phyloP scores from a whole-genome alignment of 805 yeast species.

The Candida easanensis region DNA sequence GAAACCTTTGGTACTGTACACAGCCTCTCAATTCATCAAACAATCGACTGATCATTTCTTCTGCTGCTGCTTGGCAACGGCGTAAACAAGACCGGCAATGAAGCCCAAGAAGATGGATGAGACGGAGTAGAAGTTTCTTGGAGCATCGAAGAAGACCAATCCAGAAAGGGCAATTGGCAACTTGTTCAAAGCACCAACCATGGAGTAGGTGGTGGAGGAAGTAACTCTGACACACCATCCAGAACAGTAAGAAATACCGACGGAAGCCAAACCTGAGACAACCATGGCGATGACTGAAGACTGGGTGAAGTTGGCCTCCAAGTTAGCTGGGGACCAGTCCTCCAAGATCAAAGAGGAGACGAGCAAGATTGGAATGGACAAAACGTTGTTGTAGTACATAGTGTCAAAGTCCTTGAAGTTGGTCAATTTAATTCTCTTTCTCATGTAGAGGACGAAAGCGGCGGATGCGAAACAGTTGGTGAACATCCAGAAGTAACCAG shows the following conservation, averaged over 20 bases:
- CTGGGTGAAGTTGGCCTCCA: conserved; percentile 72
- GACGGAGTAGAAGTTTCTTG: conserved; percentile 88
- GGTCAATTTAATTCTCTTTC: conserved; percentile 96
- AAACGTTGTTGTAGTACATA: conserved; percentile 95
- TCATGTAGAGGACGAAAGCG: conserved; percentile 88
- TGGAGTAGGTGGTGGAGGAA: conserved; percentile 95
- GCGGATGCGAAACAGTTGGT: conserved; percentile 93
- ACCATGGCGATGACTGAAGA: conserved; percentile 75
- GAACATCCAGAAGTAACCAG: conserved; percentile 97
- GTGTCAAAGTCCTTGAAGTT: conserved; percentile 96
- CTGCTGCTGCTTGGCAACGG: conserved; percentile 88
- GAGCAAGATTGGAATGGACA: conserved; percentile 87
- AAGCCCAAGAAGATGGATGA: conserved; percentile 92
- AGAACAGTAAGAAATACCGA: conserved; percentile 96
- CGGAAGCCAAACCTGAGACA: conserved; percentile 90
- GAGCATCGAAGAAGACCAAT: conserved; percentile 89
- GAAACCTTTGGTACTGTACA: no score
- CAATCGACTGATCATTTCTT: no score
- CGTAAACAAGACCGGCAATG: conserved; percentile 92
- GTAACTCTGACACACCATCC: conserved; percentile 99
- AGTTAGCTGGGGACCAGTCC: conserved; percentile 88
- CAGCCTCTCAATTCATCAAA: no score
- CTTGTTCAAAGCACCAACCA: conserved; percentile 99
- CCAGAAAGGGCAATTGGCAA: conserved; percentile 97
- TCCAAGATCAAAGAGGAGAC: conserved; percentile 74